phyloP scores from a whole-genome alignment of 1,284 basidiomycete species.

The Leccinum fuscescens region DNA sequence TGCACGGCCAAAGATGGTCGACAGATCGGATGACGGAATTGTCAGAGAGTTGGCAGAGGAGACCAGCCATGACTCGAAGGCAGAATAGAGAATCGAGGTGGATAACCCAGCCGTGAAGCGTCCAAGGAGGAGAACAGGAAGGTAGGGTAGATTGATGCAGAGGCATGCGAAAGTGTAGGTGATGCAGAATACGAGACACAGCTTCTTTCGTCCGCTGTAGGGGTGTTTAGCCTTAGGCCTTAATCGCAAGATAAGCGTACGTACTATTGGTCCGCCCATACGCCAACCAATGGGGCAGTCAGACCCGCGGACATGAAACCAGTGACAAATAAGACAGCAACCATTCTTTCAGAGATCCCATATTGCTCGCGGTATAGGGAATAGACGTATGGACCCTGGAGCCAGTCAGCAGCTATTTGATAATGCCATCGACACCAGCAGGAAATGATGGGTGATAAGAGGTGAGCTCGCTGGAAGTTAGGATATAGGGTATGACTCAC shows the following conservation, averaged over 20 bases:
- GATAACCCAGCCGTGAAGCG: slow-evolving; percentile 67
- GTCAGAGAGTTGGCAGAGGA: slow-evolving; percentile 52
- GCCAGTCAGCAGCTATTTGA: slow-evolving; percentile 65
- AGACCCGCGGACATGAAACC: slow-evolving; percentile 70
- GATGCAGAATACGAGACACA: slow-evolving; percentile 68
- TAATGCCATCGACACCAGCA: not conserved
- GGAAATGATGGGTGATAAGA: not conserved
- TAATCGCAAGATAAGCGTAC: slow-evolving; percentile 24
- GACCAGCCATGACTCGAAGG: slow-evolving; percentile 74
- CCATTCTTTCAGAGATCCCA: slow-evolving; percentile 56
- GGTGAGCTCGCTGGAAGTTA: slow-evolving; percentile 2
- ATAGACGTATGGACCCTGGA: slow-evolving; percentile 77
- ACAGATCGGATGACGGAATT: slow-evolving; percentile 57
- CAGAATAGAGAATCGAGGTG: slow-evolving; percentile 72
- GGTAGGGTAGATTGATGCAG: slow-evolving; percentile 52
- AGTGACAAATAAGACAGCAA: slow-evolving; percentile 69
- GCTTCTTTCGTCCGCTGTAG: slow-evolving; percentile 55
- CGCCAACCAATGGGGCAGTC: slow-evolving; percentile 65
- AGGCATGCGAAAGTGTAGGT: slow-evolving; percentile 59
- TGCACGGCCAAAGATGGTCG: slow-evolving; percentile 68
- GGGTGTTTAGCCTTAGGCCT: slow-evolving; percentile 1
- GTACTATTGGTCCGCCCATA: slow-evolving; percentile 74
- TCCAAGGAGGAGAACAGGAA: slow-evolving; percentile 60
- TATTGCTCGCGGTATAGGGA: slow-evolving; percentile 72
- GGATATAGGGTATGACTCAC: slow-evolving; percentile 34